These are phyloP conservation scores for Wickerhamiella allomyrinae DNA, from an alignment of 805 yeast species.

Conservation along the genomic window DNA sequence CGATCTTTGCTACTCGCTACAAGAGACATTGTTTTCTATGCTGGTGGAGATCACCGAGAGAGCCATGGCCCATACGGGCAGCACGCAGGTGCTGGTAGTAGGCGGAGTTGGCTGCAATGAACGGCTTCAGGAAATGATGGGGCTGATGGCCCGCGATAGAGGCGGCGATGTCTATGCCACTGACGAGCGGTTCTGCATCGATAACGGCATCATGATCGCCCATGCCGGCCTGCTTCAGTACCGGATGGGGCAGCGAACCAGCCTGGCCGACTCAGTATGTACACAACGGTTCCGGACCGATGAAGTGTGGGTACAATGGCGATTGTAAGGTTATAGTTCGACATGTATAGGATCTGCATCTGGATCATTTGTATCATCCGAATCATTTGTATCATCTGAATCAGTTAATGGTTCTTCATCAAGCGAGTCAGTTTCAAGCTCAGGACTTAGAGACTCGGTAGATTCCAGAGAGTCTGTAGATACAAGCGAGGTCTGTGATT, in stretches of 20 bases:
- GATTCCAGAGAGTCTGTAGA: too few species aligned
- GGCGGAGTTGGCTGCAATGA: slow-evolving; percentile 98
- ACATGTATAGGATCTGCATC: too few species aligned
- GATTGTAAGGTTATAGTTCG: too few species aligned
- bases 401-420: too few species aligned
- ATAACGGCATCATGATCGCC: slow-evolving; percentile 97
- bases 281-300: slow-evolving; percentile 92
- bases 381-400: too few species aligned
- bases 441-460: too few species aligned
- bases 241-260: slow-evolving; percentile 58
- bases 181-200: slow-evolving; percentile 93
- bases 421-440: too few species aligned
- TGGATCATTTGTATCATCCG: too few species aligned
- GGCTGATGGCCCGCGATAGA: slow-evolving; percentile 78
- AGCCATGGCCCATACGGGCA: slow-evolving; percentile 94
- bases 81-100: slow-evolving; percentile 80
- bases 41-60: slow-evolving; percentile 94
- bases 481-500: too few species aligned
- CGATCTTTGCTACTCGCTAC: slow-evolving; percentile 85
- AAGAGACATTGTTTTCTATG: slow-evolving; percentile 89
- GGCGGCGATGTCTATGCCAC: slow-evolving; percentile 87
- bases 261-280: slow-evolving; percentile 60
- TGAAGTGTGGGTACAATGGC: slow-evolving; percentile 81
- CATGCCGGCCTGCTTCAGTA: slow-evolving; percentile 87
- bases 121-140: slow-evolving; percentile 92